Percentiles rank a stretch among this genome's conserved stretches.
Conservation (phyloP, 495 filamentous ascomycete genomes). For the Aspergillus diversus region DNA sequence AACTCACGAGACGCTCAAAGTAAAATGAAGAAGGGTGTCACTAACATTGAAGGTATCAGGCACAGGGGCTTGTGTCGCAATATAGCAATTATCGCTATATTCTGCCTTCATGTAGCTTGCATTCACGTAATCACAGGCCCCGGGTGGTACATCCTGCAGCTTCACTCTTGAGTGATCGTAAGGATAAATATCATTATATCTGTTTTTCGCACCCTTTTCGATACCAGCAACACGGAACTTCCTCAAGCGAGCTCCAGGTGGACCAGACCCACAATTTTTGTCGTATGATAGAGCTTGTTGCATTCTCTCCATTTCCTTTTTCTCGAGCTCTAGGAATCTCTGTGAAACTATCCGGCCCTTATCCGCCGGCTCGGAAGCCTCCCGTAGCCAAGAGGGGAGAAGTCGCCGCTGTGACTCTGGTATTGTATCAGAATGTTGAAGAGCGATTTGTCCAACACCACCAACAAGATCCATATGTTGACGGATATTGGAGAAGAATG, state of each 20-base stretch:
- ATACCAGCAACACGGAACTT: conserved; percentile 77
- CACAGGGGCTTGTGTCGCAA: conserved; percentile 92
- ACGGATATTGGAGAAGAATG: conserved; percentile 94
- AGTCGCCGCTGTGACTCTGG: conserved; percentile 41
- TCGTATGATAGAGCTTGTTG: conserved; percentile 77
- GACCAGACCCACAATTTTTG: conserved; percentile 54
- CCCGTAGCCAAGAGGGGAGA: conserved; percentile 78
- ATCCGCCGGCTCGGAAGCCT: conserved; percentile 65
- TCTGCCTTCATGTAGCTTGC: conserved; percentile 81
- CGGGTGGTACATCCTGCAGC: conserved; percentile 68
- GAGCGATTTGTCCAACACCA: conserved; percentile 86
- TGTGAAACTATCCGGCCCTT: conserved; percentile 80
- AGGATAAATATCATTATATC: conserved; percentile 97
- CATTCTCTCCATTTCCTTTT: conserved; percentile 87
- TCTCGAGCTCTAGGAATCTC: conserved; percentile 82
- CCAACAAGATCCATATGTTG: conserved; percentile 96
- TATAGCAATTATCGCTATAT: conserved; percentile 85
- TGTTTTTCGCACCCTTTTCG: conserved; percentile 91
- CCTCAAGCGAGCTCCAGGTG: conserved; percentile 21
- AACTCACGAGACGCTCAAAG: conserved; percentile 8
- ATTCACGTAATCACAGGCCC: conserved; percentile 93
- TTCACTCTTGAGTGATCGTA: conserved; percentile 93
- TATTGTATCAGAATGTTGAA: conserved; percentile 68
- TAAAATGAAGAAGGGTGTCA: conserved; percentile 18
- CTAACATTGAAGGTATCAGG: conserved; percentile 90